phyloP scores from a whole-genome alignment of 2,329 filamentous ascomycete species.

The Fusarium acutatum region DNA sequence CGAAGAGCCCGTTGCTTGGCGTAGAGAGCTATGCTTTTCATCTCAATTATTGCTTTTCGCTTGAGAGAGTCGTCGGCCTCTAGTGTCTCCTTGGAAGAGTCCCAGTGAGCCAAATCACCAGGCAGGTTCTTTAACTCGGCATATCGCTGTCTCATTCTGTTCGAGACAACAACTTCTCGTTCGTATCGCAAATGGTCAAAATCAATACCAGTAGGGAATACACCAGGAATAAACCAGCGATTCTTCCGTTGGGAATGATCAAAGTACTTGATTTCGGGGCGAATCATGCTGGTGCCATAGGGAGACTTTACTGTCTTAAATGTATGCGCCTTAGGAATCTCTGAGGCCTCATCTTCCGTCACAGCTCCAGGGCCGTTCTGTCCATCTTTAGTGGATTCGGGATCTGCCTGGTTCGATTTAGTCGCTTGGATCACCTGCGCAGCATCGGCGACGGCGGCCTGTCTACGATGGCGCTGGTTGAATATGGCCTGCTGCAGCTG shows the following conservation, averaged over 20 bases:
- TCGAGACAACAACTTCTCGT: conserved; percentile 87
- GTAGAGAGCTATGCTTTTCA: conserved; percentile 89
- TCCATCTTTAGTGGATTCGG: conserved; percentile 48
- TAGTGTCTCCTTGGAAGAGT: conserved; percentile 73
- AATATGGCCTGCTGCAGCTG: conserved; percentile 86
- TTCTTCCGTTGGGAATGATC: conserved; percentile 81
- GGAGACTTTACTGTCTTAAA: conserved; percentile 83
- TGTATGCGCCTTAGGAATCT: conserved; percentile 54
- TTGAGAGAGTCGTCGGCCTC: conserved; percentile 84
- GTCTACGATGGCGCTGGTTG: conserved; percentile 73
- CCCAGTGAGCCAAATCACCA: conserved; percentile 88
- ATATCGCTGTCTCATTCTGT: conserved; percentile 86
- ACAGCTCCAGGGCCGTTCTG: conserved; percentile 49
- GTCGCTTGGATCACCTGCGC: conserved; percentile 48
- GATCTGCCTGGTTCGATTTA: conserved; percentile 43
- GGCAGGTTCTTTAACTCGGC: conserved; percentile 84
- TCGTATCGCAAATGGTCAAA: conserved; percentile 86
- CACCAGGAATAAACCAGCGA: conserved; percentile 82
- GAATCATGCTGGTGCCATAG: conserved; percentile 64
- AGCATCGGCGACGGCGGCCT: conserved; percentile 60
- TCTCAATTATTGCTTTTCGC: conserved; percentile 90
- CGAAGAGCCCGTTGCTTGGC: conserved; percentile 88
- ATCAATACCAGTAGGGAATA: conserved; percentile 90
- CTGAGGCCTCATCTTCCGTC: conserved; percentile 44
- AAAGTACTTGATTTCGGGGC: conserved; percentile 75